Conservation (phyloP, 441 rosid genomes). For the Croton laevigatus region DNA sequence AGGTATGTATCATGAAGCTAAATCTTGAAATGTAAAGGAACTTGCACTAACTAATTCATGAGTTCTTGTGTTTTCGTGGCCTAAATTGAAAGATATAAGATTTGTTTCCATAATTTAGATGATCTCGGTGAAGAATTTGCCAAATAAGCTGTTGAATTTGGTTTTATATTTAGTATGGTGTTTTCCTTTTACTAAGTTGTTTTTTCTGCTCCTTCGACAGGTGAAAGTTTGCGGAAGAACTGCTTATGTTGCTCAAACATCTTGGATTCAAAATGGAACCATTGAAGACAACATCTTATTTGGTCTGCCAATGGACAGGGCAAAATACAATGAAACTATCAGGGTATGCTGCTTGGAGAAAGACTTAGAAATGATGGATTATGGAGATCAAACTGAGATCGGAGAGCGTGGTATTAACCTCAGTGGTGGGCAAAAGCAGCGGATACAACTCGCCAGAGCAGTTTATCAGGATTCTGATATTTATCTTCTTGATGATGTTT, state of each 20-base stretch:
- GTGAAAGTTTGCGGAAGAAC: constrained; percentile 73
- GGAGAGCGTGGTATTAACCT: constrained; percentile 97
- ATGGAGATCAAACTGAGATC: constrained; percentile 91
- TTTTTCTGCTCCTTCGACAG: constrained; percentile 30
- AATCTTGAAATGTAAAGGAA: neutral
- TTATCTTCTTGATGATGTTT: constrained; percentile 88
- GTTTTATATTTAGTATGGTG: neutral
- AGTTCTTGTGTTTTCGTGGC: no score
- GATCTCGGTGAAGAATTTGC: no score
- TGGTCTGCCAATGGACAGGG: constrained; percentile 66
- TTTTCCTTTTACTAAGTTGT: neutral
- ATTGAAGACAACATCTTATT: constrained; percentile 82
- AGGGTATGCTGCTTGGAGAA: constrained; percentile 79
- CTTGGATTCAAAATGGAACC: constrained; percentile 94
- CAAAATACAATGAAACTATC: constrained; percentile 56
- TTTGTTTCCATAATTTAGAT: no score
- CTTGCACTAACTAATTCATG: no score
- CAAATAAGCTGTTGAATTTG: neutral
- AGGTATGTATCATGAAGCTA: constrained; percentile 35
- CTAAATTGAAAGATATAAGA: no score
- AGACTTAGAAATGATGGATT: constrained; percentile 92
- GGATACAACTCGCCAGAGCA: constrained; percentile 89
- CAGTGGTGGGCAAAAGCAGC: constrained; percentile 96
- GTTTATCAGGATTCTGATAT: constrained; percentile 92
- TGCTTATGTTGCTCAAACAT: constrained; percentile 93